A percentile compares a stretch with the other conserved stretches of the same genome.
These are phyloP conservation scores for Firmiana major DNA, from an alignment of 345 rosid species.

Conservation along the genomic window DNA sequence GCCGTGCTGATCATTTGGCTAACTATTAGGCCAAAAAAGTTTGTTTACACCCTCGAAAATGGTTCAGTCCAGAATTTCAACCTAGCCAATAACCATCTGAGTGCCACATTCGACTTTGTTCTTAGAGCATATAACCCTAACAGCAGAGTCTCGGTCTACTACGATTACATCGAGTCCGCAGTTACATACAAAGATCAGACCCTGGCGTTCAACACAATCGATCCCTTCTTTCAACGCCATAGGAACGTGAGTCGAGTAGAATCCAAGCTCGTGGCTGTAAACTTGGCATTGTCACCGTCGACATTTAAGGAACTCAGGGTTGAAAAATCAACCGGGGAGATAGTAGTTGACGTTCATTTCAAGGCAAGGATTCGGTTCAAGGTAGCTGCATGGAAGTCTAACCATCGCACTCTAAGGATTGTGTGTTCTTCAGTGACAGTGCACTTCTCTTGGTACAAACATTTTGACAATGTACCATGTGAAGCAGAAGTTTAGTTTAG, in stretches of 20 bases:
- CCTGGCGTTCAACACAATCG: slow-evolving; percentile 41
- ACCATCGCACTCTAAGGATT: slow-evolving; percentile 44
- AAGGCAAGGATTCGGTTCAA: slow-evolving; percentile 62
- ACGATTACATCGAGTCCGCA: slow-evolving; percentile 49
- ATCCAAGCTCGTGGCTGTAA: slow-evolving; percentile 42
- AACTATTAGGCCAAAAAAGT: slow-evolving; percentile 50
- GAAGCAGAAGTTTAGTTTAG: slow-evolving; percentile 36
- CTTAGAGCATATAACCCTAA: slow-evolving; percentile 63
- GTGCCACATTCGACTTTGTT: slow-evolving; percentile 52
- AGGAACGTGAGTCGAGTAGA: slow-evolving; percentile 50
- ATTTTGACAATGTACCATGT: slow-evolving; percentile 40
- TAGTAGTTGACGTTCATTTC: slow-evolving; percentile 49
- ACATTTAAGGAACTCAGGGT: slow-evolving; percentile 40
- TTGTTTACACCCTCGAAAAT: slow-evolving; percentile 47
- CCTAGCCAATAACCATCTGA: slow-evolving; percentile 52
- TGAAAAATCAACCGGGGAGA: slow-evolving; percentile 37
- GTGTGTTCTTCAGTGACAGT: slow-evolving; percentile 44
- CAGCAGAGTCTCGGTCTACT: slow-evolving; percentile 48
- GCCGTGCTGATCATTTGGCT: slow-evolving; percentile 67
- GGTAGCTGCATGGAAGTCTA: slow-evolving; percentile 52
- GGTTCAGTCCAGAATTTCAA: slow-evolving; percentile 47
- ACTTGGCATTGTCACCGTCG: slow-evolving; percentile 38
- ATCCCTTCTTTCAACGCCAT: slow-evolving; percentile 57
- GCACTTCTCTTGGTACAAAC: slow-evolving; percentile 37
- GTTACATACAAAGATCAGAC: slow-evolving; percentile 52